Conservation (phyloP, 2,329 filamentous ascomycete genomes). For the Aspergillus ochraceoroseus region DNA sequence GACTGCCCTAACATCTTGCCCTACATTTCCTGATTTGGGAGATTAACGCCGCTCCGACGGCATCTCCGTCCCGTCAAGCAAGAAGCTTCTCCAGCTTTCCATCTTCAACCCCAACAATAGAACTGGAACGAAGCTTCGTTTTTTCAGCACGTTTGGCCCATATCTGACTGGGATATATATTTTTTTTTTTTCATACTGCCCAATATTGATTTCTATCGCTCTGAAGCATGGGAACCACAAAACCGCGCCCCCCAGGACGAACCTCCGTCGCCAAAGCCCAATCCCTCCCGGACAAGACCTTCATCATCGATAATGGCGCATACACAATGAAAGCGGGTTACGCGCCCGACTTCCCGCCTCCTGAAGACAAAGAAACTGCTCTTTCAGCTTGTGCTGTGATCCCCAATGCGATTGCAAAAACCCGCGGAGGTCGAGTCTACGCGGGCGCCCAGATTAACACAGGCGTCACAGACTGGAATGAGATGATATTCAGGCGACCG, state of each 20-base stretch:
- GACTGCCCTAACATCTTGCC: conserved; percentile 24
- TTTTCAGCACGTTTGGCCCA: not conserved
- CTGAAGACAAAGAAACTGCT: conserved; percentile 40
- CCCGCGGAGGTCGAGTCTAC: conserved; percentile 72
- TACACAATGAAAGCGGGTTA: conserved; percentile 89
- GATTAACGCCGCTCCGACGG: conserved; percentile 11
- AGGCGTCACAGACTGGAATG: conserved; percentile 80
- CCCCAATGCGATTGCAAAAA: conserved; percentile 83
- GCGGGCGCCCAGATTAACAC: conserved; percentile 68
- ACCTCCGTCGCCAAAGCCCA: conserved; percentile 49
- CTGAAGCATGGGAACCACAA: conserved; percentile 32
- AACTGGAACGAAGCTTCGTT: too few relatives aligned
- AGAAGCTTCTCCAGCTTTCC: conserved; percentile 13
- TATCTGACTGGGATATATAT: not conserved
- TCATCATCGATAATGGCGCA: conserved; percentile 90
- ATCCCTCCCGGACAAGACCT: conserved; percentile 59
- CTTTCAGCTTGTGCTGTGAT: conserved; percentile 59
- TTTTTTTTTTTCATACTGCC: not conserved
- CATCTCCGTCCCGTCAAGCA: conserved; percentile 12
- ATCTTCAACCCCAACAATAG: conserved; percentile 6
- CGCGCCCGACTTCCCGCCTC: conserved; percentile 42
- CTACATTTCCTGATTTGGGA: conserved; percentile 23
- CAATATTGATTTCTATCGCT: not conserved
- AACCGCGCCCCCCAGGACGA: conserved; percentile 44
- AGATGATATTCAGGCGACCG: conserved; percentile 78